Evolutionary conservation across 1,284 basidiomycete genomes (phyloP).

Genomic region (Omphalotus olearius): DNA sequence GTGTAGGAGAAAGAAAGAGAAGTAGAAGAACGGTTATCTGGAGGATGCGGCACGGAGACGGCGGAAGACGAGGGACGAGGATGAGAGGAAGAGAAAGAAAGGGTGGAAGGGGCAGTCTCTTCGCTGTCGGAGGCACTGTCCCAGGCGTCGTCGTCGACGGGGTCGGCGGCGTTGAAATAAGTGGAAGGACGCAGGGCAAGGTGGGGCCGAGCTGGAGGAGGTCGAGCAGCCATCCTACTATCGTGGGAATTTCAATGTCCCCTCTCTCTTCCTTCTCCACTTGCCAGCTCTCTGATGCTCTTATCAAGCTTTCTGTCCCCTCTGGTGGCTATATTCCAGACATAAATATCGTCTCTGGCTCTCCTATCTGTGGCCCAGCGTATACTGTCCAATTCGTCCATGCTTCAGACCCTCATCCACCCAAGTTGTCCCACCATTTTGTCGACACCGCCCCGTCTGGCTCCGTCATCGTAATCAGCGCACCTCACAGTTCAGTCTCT

Average conservation of each 20-base stretch:
- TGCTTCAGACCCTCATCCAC: constrained; percentile 55
- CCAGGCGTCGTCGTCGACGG: constrained; percentile 88
- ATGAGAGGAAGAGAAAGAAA: constrained; percentile 42
- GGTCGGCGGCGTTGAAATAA: constrained; percentile 51
- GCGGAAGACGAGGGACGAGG: constrained; percentile 39
- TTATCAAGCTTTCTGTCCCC: constrained; percentile 76
- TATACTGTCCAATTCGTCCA: constrained; percentile 91
- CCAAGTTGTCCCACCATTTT: constrained; percentile 74
- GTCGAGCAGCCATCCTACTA: constrained; percentile 43
- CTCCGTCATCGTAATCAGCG: constrained; percentile 74
- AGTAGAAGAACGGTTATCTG: constrained; percentile 55
- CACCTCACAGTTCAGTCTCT: constrained; percentile 57
- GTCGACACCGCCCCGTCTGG: constrained; percentile 75
- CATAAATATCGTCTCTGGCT: constrained; percentile 47
- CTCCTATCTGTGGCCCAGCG: constrained; percentile 67
- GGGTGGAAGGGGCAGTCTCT: constrained; percentile 48
- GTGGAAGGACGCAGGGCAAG: constrained; percentile 57
- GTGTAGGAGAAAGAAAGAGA: constrained; percentile 80
- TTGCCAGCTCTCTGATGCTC: constrained; percentile 88
- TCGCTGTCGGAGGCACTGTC: constrained; percentile 85
- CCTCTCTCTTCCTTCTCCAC: constrained; percentile 48
- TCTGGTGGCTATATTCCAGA: constrained; percentile 85
- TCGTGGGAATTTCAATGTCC: constrained; percentile 13
- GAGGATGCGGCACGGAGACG: constrained; percentile 41
- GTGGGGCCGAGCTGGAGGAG: constrained; percentile 72